A percentile compares a stretch with the other conserved stretches of the same genome.
These are phyloP conservation scores for Eleusine coracana DNA, from an alignment of 176 grass and related monocot genomes.

Conservation along the genomic window DNA sequence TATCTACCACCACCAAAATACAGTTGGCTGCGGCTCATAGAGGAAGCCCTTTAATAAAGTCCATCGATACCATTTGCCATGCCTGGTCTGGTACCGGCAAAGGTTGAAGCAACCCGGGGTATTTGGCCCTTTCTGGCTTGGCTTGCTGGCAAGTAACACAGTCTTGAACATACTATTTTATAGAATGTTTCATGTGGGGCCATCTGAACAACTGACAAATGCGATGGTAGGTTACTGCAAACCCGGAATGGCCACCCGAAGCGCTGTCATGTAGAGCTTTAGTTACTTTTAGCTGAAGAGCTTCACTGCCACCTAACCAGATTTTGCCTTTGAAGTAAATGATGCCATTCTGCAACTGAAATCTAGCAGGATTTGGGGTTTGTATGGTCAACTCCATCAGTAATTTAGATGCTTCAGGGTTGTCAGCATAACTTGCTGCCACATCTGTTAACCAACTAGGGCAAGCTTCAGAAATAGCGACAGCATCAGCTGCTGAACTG, in stretches of 20 bases:
- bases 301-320: too few species aligned
- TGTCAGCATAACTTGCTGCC: too few species aligned
- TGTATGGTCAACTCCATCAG: too few species aligned
- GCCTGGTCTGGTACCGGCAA: background rate
- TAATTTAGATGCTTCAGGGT: background rate
- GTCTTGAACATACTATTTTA: background rate
- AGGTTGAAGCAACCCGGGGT: background rate
- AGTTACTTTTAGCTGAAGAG: too few species aligned
- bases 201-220: background rate
- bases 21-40: background rate
- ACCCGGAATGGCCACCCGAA: background rate
- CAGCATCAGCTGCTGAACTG: accelerated
- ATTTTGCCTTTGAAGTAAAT: too few species aligned
- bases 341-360: too few species aligned
- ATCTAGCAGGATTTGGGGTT: too few species aligned
- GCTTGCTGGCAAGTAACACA: background rate
- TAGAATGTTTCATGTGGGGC: background rate
- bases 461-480: accelerated
- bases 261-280: too few species aligned
- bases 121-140: background rate
- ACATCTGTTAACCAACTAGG: background rate
- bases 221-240: background rate
- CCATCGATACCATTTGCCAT: background rate
- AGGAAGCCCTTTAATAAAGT: background rate
- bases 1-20: background rate